A percentile compares a stretch with the other conserved stretches of the same genome.
These are phyloP conservation scores for Aspergillus indologenus DNA, from an alignment of 495 filamentous ascomycete genomes.

Conservation along the genomic window DNA sequence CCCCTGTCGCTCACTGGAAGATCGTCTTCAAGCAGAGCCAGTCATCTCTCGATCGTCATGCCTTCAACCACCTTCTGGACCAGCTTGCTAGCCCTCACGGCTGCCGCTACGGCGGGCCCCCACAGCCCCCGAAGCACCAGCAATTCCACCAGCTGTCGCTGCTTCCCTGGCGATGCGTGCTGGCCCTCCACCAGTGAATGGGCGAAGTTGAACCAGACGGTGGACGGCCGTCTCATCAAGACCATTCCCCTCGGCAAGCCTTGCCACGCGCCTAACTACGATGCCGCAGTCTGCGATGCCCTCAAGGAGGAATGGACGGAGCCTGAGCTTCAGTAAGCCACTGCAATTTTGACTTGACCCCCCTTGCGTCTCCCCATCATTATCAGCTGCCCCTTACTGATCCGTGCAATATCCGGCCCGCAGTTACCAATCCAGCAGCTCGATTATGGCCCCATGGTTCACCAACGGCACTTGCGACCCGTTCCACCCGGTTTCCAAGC, in stretches of 20 bases:
- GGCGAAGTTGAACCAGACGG: slow-evolving; percentile 39
- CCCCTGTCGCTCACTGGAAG: not conserved
- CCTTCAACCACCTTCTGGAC: slow-evolving; percentile 1
- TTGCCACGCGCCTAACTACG: slow-evolving; percentile 44
- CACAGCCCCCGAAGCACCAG: not conserved
- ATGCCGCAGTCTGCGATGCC: slow-evolving; percentile 26
- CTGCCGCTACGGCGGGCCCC: not conserved
- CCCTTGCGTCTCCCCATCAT: not conserved
- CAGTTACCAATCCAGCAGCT: slow-evolving; percentile 37
- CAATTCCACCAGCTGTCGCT: slow-evolving; percentile 21
- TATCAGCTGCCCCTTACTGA: not conserved
- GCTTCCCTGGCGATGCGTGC: slow-evolving; percentile 39
- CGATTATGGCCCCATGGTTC: slow-evolving; percentile 42
- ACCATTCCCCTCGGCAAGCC: slow-evolving; percentile 43
- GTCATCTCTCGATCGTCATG: not conserved
- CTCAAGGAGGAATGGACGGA: slow-evolving; percentile 28
- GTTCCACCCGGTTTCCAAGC: slow-evolving; percentile 42
- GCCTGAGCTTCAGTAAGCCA: slow-evolving; percentile 33
- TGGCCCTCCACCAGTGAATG: slow-evolving; percentile 47
- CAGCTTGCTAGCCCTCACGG: slow-evolving; percentile 9
- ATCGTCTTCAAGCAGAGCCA: not conserved
- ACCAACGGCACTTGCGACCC: slow-evolving; percentile 54
- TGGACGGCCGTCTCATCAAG: slow-evolving; percentile 43
- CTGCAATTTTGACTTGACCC: not conserved
- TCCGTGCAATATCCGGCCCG: not conserved